Percentiles rank a stretch among this genome's conserved stretches.
These are phyloP conservation scores for Verticillium tricorpus DNA, from an alignment of 2,329 filamentous ascomycete species.

Conservation along the genomic window DNA sequence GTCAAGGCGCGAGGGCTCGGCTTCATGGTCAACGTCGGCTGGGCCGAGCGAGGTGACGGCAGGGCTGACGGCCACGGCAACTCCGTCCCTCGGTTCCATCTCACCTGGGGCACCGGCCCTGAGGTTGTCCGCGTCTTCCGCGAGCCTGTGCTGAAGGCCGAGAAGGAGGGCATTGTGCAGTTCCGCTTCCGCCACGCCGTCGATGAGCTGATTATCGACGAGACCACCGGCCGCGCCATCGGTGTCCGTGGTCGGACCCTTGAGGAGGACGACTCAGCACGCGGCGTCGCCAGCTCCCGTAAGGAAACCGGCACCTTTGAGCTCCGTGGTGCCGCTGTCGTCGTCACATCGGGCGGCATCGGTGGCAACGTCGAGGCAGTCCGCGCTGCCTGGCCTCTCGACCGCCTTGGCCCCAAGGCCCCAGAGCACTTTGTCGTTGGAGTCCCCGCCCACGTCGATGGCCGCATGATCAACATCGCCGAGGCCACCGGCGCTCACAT, in stretches of 20 bases:
- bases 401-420: conserved; percentile 51
- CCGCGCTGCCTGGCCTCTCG: conserved; percentile 52
- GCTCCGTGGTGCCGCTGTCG: conserved; percentile 44
- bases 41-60: conserved; percentile 58
- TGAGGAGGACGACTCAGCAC: conserved; percentile 40
- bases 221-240: conserved; percentile 40
- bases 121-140: conserved; percentile 54
- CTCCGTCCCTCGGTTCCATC: conserved; percentile 58
- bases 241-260: conserved; percentile 52
- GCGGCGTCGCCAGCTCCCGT: conserved; percentile 50
- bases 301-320: conserved; percentile 46
- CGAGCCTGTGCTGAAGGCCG: conserved; percentile 50
- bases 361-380: conserved; percentile 59
- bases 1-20: conserved; percentile 47
- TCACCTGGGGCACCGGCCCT: conserved; percentile 58
- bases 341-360: conserved; percentile 55
- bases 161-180: conserved; percentile 45
- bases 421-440: conserved; percentile 55
- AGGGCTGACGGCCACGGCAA: conserved; percentile 55
- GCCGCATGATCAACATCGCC: conserved; percentile 56
- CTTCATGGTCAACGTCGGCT: conserved; percentile 51
- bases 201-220: conserved; percentile 51
- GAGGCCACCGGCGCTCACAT: conserved; percentile 47
- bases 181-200: conserved; percentile 55
- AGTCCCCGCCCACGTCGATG: conserved; percentile 61